phyloP scores from a whole-genome alignment of 495 filamentous ascomycete species.

The Cetradonia linearis region DNA sequence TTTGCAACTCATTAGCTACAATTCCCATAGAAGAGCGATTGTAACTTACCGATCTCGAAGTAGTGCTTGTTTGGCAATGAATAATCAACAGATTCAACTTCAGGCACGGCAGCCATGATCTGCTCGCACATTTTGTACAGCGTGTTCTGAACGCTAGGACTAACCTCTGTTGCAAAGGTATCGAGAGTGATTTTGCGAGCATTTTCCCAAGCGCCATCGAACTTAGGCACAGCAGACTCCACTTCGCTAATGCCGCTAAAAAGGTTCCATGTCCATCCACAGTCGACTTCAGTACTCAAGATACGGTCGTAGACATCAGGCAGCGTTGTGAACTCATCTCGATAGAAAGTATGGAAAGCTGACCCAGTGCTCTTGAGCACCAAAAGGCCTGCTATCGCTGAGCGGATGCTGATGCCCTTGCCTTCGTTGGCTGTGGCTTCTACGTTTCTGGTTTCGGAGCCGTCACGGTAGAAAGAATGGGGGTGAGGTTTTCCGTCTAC shows the following conservation, averaged over 20 bases:
- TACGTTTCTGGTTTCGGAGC: conserved; percentile 74
- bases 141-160: conserved; percentile 86
- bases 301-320: conserved; percentile 89
- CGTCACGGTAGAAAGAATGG: conserved; percentile 90
- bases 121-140: conserved; percentile 97
- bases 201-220: conserved; percentile 66
- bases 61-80: conserved; percentile 95
- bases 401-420: conserved; percentile 61
- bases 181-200: conserved; percentile 76
- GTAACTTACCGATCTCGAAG: conserved; percentile 80
- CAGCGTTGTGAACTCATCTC: conserved; percentile 86
- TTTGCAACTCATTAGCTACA: conserved; percentile 9
- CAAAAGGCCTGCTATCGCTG: conserved; percentile 61
- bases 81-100: conserved; percentile 67
- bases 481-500: conserved; percentile 86
- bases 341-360: conserved; percentile 86
- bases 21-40: background rate
- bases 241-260: conserved; percentile 62
- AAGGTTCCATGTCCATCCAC: conserved; percentile 70
- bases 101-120: conserved; percentile 66
- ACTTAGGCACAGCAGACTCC: conserved; percentile 48
- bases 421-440: conserved; percentile 46
- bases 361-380: conserved; percentile 98
- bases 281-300: conserved; percentile 83
- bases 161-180: conserved; percentile 85